phyloP scores from a whole-genome alignment of 176 grass and related monocot genomes.

The Chrysopogon serrulatus region DNA sequence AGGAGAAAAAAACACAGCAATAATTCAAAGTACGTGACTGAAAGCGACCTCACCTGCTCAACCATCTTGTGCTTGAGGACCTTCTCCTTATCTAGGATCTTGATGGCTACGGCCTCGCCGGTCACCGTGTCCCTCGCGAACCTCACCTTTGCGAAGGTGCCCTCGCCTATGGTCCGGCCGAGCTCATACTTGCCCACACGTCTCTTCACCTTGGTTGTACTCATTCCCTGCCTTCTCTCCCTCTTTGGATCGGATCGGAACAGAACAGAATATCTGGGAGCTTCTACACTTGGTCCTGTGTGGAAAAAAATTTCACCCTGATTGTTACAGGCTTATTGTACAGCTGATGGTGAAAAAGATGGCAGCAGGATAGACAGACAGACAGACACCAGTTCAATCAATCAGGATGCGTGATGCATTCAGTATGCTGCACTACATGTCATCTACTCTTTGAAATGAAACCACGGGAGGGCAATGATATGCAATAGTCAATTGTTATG shows the following conservation, averaged over 20 bases:
- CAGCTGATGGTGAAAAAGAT: not conserved
- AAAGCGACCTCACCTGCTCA: conserved; percentile 91
- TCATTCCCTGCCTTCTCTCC: conserved; percentile 45
- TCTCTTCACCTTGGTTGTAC: conserved; percentile 77
- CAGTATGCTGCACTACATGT: not conserved
- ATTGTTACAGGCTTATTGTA: not conserved
- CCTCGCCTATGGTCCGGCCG: conserved; percentile 88
- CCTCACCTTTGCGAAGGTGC: conserved; percentile 87
- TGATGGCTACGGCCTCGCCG: conserved; percentile 76
- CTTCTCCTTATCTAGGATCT: conserved; percentile 96
- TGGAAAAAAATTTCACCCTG: not conserved
- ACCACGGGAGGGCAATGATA: not conserved
- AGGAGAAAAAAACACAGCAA: not conserved
- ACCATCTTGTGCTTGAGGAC: conserved; percentile 94
- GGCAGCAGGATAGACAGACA: not conserved
- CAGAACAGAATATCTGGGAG: not conserved
- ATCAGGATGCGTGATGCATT: not conserved
- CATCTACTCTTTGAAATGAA: not conserved
- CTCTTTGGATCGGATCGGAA: not conserved
- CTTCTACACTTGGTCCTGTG: not conserved
- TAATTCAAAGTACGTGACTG: not conserved
- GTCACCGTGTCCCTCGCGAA: conserved; percentile 76
- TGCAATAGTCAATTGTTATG: not conserved
- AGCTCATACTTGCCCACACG: conserved; percentile 98
- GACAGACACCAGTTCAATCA: not conserved